Percentiles rank a stretch among this genome's conserved stretches.
Conservation (phyloP, 2,329 filamentous ascomycete species). For the Raffaelea ambrosiae region DNA sequence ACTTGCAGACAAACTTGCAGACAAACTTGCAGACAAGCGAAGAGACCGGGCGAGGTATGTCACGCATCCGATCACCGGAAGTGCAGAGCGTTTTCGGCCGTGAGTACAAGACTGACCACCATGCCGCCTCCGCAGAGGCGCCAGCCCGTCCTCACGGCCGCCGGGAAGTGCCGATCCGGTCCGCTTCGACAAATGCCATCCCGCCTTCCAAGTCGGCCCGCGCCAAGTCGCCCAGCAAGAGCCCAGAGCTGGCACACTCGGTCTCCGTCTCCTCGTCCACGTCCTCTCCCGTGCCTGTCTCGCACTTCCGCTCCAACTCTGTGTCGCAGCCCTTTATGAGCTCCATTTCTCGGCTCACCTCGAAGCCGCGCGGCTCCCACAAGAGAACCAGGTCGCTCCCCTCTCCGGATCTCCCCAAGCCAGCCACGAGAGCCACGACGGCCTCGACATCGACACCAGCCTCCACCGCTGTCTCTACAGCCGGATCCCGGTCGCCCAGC, state of each 20-base stretch:
- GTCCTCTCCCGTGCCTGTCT: conserved; percentile 35
- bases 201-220: background rate
- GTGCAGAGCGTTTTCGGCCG: too few species aligned
- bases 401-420: background rate
- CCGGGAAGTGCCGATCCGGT: too few species aligned
- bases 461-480: conserved; percentile 3
- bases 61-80: too few species aligned
- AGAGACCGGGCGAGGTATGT: too few species aligned
- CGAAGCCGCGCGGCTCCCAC: background rate
- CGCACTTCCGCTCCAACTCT: conserved; percentile 39
- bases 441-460: background rate
- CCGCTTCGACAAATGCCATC: background rate
- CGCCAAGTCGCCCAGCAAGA: conserved; percentile 1
- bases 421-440: background rate
- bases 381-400: background rate
- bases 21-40: too few species aligned
- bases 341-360: background rate
- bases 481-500: too few species aligned
- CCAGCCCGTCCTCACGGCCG: too few species aligned
- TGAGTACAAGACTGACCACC: too few species aligned
- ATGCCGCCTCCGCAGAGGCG: too few species aligned
- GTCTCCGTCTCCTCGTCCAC: conserved; percentile 32
- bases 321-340: conserved; percentile 14
- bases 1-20: too few species aligned
- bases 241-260: background rate